phyloP scores from a whole-genome alignment of 2,329 filamentous ascomycete species.

The Cytospora piceae region DNA sequence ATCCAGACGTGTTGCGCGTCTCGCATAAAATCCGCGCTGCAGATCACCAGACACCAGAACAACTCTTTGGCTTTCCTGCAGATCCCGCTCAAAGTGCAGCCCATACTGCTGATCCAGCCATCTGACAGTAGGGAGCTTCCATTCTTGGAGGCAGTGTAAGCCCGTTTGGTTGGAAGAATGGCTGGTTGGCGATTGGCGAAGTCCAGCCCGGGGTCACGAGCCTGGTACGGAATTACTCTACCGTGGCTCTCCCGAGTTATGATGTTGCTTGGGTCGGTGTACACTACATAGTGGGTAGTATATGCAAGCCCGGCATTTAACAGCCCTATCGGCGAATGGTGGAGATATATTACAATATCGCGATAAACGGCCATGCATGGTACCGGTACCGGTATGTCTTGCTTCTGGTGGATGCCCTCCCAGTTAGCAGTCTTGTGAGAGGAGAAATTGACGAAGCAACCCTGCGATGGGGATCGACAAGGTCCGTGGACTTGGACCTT shows the following conservation, averaged over 20 bases:
- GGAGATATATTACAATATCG: background rate
- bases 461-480: no score
- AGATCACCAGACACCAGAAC: conserved; percentile 25
- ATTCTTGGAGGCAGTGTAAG: background rate
- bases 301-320: background rate
- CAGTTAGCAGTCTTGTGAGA: no score
- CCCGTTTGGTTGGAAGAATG: background rate
- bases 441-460: no score
- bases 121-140: background rate
- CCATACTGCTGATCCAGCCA: background rate
- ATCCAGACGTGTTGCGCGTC: conserved; percentile 25
- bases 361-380: no score
- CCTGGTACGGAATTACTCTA: background rate
- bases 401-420: no score
- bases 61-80: conserved; percentile 10
- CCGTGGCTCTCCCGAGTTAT: background rate
- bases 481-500: no score
- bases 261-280: background rate
- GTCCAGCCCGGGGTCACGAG: no score
- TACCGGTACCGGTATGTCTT: no score
- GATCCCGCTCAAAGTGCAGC: conserved; percentile 6
- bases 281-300: background rate
- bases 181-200: background rate
- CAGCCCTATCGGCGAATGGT: background rate
- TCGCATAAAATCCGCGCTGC: conserved; percentile 26